Percentiles rank a stretch among this genome's conserved stretches.
Conservation (phyloP, 352 stramenopile genomes). For the Globisporangium paroecandrum region DNA sequence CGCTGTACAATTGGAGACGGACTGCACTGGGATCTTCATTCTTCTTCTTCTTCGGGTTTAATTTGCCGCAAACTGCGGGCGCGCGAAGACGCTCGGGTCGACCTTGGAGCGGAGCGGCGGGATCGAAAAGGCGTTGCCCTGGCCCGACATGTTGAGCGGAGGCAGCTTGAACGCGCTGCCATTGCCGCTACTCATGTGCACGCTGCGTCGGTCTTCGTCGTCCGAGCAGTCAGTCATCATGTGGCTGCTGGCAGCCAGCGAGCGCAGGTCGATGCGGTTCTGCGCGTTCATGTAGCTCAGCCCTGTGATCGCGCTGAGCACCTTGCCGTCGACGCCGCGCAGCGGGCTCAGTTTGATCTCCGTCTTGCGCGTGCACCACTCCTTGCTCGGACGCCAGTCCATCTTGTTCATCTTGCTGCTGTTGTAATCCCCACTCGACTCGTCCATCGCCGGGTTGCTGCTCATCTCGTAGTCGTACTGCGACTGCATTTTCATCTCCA, state of each 20-base stretch:
- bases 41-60: constrained; percentile 22
- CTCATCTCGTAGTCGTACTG: constrained; percentile 16
- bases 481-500: constrained; percentile 10
- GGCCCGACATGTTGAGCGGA: constrained; percentile 50
- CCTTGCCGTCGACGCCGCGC: constrained; percentile 37
- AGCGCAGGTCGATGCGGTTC: constrained; percentile 26
- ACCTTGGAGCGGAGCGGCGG: constrained; percentile 79
- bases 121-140: constrained; percentile 41
- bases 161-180: constrained; percentile 43
- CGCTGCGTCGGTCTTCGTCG: constrained; percentile 22
- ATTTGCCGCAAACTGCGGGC: constrained; percentile 50
- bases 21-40: not conserved
- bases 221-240: constrained; percentile 20
- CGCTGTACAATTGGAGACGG: not conserved
- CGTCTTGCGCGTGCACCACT: constrained; percentile 58
- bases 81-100: constrained; percentile 58
- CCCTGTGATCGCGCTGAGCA: constrained; percentile 44
- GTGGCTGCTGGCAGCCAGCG: constrained; percentile 13
- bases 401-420: constrained; percentile 25
- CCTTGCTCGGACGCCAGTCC: constrained; percentile 29
- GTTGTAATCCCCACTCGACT: not conserved
- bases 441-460: constrained; percentile 12
- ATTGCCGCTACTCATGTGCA: constrained; percentile 23
- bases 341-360: constrained; percentile 66
- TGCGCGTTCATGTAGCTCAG: constrained; percentile 57